phyloP scores from a whole-genome alignment of 208 protist genomes.

The Crithidia sp. region DNA sequence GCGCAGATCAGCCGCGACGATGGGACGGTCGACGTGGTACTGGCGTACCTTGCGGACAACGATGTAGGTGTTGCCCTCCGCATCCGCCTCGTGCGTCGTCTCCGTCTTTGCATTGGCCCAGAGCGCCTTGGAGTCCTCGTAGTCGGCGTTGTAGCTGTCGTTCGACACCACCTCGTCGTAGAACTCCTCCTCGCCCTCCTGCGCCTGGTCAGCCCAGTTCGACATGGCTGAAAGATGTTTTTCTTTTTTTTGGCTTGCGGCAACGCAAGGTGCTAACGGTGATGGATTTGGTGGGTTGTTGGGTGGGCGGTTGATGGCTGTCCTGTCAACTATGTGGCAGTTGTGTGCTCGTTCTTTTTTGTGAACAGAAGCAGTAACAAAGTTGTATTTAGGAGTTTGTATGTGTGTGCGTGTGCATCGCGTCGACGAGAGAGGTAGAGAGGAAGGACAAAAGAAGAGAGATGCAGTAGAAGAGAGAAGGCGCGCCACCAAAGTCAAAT shows the following conservation, averaged over 20 bases:
- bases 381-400: too few species aligned
- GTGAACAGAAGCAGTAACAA: too few species aligned
- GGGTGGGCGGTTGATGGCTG: too few species aligned
- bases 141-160: constrained; percentile 35
- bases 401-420: constrained; percentile 3
- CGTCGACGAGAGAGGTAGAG: background rate
- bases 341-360: too few species aligned
- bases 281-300: too few species aligned
- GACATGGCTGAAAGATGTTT: constrained; percentile 29
- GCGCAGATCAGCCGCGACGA: constrained; percentile 59
- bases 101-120: constrained; percentile 79
- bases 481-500: background rate
- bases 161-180: constrained; percentile 42
- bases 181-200: constrained; percentile 57
- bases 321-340: too few species aligned
- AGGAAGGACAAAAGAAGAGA: background rate
- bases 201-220: constrained; percentile 60
- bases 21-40: constrained; percentile 62
- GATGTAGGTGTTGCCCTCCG: constrained; percentile 63
- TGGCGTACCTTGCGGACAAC: constrained; percentile 71
- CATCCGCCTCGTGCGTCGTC: constrained; percentile 44
- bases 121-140: constrained; percentile 39
- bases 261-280: too few species aligned
- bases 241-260: too few species aligned
- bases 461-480: background rate